Percentiles rank a stretch among this genome's conserved stretches.
Evolutionary conservation across 345 rosid species (phyloP).

Genomic region (Eucalyptus curtisii): DNA sequence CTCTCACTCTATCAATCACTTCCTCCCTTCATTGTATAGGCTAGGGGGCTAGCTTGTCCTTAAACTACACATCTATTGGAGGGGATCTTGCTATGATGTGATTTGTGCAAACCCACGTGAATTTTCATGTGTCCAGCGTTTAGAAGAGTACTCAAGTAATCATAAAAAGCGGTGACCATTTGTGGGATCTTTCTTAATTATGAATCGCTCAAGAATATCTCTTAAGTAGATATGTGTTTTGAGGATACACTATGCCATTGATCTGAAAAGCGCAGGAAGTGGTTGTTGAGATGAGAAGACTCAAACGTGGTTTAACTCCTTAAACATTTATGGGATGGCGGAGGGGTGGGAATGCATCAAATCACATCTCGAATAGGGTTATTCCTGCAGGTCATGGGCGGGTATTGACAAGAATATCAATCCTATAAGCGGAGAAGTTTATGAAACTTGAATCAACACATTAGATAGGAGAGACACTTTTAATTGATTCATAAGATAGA

Average conservation of each 20-base stretch:
- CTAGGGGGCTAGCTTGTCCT: background rate
- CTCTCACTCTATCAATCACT: background rate
- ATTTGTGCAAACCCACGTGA: background rate
- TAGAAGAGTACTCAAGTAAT: background rate
- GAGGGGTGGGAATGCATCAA: background rate
- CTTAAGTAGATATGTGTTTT: background rate
- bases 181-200: background rate
- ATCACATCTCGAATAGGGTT: background rate
- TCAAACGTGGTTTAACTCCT: fast-evolving
- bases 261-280: background rate
- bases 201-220: background rate
- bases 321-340: background rate
- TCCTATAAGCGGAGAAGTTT: background rate
- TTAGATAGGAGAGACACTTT: background rate
- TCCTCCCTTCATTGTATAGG: background rate
- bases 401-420: background rate
- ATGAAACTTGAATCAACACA: background rate
- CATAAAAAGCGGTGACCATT: background rate
- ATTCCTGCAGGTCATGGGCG: background rate
- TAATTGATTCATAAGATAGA: background rate
- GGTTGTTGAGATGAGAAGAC: background rate
- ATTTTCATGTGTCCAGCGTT: background rate
- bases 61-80: background rate
- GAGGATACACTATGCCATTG: background rate
- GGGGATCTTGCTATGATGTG: background rate